Evolutionary conservation across 2,329 filamentous ascomycete genomes (phyloP).

Genomic region (Colletotrichum godetiae): DNA sequence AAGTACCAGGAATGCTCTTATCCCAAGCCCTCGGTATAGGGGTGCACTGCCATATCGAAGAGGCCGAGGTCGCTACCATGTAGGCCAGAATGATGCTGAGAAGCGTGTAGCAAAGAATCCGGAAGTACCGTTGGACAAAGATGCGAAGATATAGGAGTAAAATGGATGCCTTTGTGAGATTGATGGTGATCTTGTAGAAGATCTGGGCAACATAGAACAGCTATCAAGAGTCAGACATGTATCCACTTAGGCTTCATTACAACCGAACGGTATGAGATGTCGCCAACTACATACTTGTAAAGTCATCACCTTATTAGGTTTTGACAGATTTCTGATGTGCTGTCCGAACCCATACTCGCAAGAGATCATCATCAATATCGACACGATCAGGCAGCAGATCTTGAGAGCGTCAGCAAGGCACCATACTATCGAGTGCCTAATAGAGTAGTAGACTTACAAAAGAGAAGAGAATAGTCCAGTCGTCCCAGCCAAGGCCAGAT

Average conservation of each 20-base stretch:
- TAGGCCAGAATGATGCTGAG: conserved; percentile 57
- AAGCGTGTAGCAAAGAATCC: conserved; percentile 53
- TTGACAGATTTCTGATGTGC: conserved; percentile 49
- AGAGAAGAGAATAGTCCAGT: conserved; percentile 54
- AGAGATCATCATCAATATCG: conserved; percentile 52
- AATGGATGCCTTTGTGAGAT: conserved; percentile 64
- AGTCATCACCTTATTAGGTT: conserved; percentile 48
- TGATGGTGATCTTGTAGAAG: conserved; percentile 66
- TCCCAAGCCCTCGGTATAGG: conserved; percentile 54
- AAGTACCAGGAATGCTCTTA: conserved; percentile 51
- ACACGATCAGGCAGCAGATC: conserved; percentile 49
- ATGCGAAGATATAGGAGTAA: conserved; percentile 65
- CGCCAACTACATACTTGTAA: conserved; percentile 45
- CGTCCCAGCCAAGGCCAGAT: conserved; percentile 53
- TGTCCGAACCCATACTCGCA: conserved; percentile 56
- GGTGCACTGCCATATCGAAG: conserved; percentile 62
- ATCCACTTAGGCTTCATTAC: neutral
- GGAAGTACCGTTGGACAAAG: conserved; percentile 60
- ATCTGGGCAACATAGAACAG: conserved; percentile 63
- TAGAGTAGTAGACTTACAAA: conserved; percentile 46
- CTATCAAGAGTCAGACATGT: conserved; percentile 42
- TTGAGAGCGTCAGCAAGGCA: conserved; percentile 32
- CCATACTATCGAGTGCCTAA: rapidly evolving
- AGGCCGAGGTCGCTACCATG: conserved; percentile 55
- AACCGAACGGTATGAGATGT: rapidly evolving